Conservation (phyloP, 345 rosid species). For the Gossypium ekmanianum region DNA sequence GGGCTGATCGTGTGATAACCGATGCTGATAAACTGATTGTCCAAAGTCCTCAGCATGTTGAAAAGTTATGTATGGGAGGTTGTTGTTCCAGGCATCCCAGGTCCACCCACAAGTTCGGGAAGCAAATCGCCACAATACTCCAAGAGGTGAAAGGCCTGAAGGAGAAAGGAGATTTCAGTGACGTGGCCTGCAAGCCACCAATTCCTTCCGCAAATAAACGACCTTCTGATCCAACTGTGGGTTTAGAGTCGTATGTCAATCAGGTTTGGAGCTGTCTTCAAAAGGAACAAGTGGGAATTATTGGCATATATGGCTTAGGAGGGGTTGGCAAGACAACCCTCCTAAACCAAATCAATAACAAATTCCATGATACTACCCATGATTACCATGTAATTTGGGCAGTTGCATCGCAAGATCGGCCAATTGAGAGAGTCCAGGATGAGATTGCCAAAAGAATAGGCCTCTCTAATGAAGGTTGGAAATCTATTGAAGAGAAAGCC, state of each 20-base stretch:
- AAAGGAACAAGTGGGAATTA: not conserved
- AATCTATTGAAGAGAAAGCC: not conserved
- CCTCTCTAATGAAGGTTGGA: not conserved
- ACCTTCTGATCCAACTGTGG: not conserved
- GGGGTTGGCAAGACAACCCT: constrained; percentile 27
- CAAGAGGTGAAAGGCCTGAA: not conserved
- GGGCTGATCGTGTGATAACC: not conserved
- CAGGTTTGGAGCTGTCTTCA: not conserved
- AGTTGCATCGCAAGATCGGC: not conserved
- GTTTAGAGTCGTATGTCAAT: not conserved
- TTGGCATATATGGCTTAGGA: constrained; percentile 17
- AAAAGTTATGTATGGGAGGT: not conserved
- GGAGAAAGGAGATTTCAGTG: not conserved
- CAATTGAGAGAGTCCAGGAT: not conserved
- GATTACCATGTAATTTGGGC: not conserved
- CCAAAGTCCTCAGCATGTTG: not conserved
- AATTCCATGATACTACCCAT: not conserved
- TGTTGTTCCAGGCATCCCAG: not conserved
- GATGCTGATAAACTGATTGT: not conserved
- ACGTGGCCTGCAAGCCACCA: not conserved
- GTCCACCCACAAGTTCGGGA: not conserved
- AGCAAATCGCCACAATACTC: not conserved
- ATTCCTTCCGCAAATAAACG: not conserved
- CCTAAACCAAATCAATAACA: not conserved
- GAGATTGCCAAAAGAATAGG: not conserved